phyloP scores from a whole-genome alignment of 805 yeast genomes.

The Candida railenensis region DNA sequence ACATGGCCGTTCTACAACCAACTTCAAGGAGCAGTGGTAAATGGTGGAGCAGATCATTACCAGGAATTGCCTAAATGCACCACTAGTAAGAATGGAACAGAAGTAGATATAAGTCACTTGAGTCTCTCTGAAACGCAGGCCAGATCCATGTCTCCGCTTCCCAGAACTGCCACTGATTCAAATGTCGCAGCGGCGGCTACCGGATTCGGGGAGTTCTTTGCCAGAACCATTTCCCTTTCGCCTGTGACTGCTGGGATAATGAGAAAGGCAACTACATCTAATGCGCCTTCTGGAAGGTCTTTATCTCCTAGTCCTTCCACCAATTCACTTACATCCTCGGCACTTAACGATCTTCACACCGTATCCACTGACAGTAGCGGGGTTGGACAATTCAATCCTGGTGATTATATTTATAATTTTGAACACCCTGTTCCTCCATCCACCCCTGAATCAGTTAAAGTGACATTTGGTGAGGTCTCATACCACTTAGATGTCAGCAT shows the following conservation, averaged over 20 bases:
- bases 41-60: slow-evolving; percentile 50
- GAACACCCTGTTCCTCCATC: slow-evolving; percentile 84
- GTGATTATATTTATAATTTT: slow-evolving; percentile 89
- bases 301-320: slow-evolving; percentile 1
- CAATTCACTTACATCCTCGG: neutral
- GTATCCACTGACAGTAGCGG: slow-evolving; percentile 11
- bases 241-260: slow-evolving; percentile 3
- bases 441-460: slow-evolving; percentile 75
- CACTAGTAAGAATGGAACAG: slow-evolving; percentile 1
- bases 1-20: slow-evolving; percentile 82
- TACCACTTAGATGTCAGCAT: slow-evolving; percentile 70
- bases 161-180: neutral
- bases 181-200: neutral
- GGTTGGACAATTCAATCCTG: slow-evolving; percentile 57
- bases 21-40: slow-evolving; percentile 9
- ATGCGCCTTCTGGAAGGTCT: neutral
- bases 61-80: slow-evolving; percentile 22
- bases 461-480: slow-evolving; percentile 77
- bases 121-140: slow-evolving; percentile 17
- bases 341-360: neutral
- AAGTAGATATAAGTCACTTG: slow-evolving; percentile 8
- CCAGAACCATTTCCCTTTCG: slow-evolving; percentile 1
- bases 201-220: neutral
- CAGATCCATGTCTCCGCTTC: slow-evolving; percentile 8
- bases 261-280: neutral